phyloP scores from a whole-genome alignment of 1,284 basidiomycete genomes.

The Papiliotrema flavescens region DNA sequence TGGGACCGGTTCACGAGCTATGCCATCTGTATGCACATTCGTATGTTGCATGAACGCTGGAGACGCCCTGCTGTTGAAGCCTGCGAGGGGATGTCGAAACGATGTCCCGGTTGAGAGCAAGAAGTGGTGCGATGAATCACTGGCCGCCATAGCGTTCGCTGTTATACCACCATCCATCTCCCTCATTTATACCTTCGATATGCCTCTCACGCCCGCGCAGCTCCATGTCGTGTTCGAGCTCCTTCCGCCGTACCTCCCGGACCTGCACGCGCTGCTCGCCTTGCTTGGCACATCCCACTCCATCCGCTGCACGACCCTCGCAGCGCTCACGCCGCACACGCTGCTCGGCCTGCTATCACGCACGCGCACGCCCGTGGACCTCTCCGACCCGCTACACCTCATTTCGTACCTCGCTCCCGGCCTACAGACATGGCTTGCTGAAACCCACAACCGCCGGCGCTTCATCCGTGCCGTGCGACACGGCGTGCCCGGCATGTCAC shows the following conservation, averaged over 20 bases:
- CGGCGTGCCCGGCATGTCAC: neutral
- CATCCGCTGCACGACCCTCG: neutral
- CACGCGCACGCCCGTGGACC: neutral
- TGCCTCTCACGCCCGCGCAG: neutral
- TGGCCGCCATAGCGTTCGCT: neutral
- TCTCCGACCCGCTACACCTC: neutral
- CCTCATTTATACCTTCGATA: neutral
- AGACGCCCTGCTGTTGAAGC: too few relatives aligned
- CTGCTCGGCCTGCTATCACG: slow-evolving; percentile 1
- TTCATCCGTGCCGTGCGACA: neutral
- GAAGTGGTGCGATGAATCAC: too few relatives aligned
- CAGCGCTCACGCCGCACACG: neutral
- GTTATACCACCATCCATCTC: neutral
- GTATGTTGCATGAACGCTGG: too few relatives aligned
- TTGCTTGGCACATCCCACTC: neutral
- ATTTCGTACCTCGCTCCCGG: neutral
- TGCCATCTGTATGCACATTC: too few relatives aligned
- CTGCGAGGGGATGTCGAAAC: too few relatives aligned
- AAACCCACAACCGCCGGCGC: neutral
- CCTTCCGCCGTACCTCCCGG: neutral
- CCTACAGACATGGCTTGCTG: neutral
- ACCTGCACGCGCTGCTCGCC: slow-evolving; percentile 6
- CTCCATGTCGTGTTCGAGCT: neutral
- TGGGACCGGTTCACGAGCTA: too few relatives aligned
- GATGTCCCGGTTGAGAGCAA: too few relatives aligned